Evolutionary conservation across 2,329 filamentous ascomycete species (phyloP).

Genomic region (Coniosporium uncinatum): DNA sequence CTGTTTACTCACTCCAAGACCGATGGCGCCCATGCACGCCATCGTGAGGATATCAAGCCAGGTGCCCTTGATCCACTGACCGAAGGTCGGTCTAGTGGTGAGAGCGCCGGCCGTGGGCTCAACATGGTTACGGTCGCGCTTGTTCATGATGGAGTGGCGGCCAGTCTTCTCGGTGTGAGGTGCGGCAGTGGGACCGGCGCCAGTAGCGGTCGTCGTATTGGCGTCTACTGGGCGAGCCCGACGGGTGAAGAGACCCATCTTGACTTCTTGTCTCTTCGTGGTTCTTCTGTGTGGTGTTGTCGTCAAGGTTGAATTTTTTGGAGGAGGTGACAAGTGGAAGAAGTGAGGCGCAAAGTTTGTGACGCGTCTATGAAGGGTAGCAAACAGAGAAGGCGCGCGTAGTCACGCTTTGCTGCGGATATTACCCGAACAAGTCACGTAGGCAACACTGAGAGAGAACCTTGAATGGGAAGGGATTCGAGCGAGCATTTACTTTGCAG

Average conservation of each 20-base stretch:
- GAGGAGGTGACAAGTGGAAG: too few species aligned
- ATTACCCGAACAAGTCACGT: too few species aligned
- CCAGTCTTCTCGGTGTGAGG: background rate
- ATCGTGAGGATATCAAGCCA: constrained; percentile 66
- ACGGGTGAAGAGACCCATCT: constrained; percentile 4
- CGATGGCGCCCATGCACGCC: constrained; percentile 57
- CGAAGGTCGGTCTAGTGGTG: constrained; percentile 52
- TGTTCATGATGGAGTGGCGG: background rate
- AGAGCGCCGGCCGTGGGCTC: constrained; percentile 25
- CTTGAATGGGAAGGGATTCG: too few species aligned
- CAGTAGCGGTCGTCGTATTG: constrained; percentile 2
- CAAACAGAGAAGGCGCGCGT: too few species aligned
- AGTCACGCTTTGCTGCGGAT: too few species aligned
- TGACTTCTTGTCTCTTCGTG: background rate
- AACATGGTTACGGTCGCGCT: constrained; percentile 3
- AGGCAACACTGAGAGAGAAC: too few species aligned
- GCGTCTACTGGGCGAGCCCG: constrained; percentile 1
- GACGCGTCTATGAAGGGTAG: too few species aligned
- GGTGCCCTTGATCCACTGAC: constrained; percentile 64
- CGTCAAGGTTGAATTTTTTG: too few species aligned
- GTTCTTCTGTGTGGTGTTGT: too few species aligned
- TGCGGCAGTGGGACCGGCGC: background rate
- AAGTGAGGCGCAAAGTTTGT: too few species aligned
- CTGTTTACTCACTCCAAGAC: constrained; percentile 52
- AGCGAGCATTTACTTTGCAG: too few species aligned